Conservation (phyloP, 2,329 filamentous ascomycete genomes). For the Fusarium floridanum region DNA sequence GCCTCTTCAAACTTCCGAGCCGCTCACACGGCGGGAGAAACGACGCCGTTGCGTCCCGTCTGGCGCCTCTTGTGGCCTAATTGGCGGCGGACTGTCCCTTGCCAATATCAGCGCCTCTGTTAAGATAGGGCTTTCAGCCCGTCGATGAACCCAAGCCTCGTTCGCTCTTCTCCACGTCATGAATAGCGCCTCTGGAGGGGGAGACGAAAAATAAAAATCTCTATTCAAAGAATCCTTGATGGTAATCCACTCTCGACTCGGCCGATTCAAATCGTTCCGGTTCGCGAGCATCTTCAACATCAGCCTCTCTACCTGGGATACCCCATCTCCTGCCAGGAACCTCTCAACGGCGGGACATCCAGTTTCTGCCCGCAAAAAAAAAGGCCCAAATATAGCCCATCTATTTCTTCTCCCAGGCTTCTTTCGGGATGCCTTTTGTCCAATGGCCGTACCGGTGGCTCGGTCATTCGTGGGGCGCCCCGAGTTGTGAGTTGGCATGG, state of each 20-base stretch:
- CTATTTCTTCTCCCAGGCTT: background rate
- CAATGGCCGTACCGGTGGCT: conserved; percentile 36
- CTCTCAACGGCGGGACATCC: conserved; percentile 11
- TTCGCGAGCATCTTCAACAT: conserved; percentile 16
- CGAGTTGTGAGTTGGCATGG: conserved; percentile 45
- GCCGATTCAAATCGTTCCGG: conserved; percentile 19
- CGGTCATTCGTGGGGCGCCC: conserved; percentile 26
- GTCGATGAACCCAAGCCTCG: conserved; percentile 1
- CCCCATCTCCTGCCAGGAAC: conserved; percentile 28
- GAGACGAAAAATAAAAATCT: background rate
- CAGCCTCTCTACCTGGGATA: conserved; percentile 21
- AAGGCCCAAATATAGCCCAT: conserved; percentile 31
- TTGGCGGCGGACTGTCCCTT: conserved; percentile 27
- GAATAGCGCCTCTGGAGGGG: background rate
- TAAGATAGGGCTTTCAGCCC: conserved; percentile 17
- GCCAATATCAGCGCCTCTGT: conserved; percentile 33
- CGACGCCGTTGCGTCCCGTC: conserved; percentile 9
- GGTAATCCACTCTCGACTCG: conserved; percentile 3
- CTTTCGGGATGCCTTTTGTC: conserved; percentile 1
- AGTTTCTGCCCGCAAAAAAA: conserved; percentile 1
- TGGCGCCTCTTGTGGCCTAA: conserved; percentile 2
- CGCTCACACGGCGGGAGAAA: background rate
- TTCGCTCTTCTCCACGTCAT: conserved; percentile 14
- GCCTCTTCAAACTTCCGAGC: background rate
- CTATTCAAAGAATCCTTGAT: background rate